Base-by-base conservation (phyloP, 345 rosid species). In the Aquilaria malaccensis region DNA sequence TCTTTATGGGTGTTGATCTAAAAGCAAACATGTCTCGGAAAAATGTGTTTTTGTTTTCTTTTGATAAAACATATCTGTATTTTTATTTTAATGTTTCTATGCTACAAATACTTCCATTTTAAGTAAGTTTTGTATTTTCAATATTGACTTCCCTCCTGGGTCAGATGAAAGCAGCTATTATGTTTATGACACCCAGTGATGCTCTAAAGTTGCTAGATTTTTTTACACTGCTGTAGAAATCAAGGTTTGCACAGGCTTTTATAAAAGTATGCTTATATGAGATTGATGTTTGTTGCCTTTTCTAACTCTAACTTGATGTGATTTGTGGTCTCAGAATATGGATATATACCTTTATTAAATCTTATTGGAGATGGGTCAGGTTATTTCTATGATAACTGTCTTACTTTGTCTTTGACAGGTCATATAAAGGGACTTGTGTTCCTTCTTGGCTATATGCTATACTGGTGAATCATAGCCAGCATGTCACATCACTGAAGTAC, bases 401-500 rank as follows among this genome's bases (percentile, higher is more conserved):
- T 46, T 15, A 7, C 43, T 61, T 60, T 61, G 54, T 71, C 41
- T 57, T 76, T 46, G 66, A 68, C 89, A 94, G 99, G 78, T 79
- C 83, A 45, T 52, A 66, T 61, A 74, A 76, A 60, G 89, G 80
- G 49, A 82, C 60, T 59, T 55, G 67, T 70, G 77, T 86, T 67
- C 84, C 88, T 33, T 88, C 86, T 37, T 94, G 97, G 99, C 81
- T 94, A 58, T 74, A 82, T 62, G 77, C 78, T 64, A 81, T 94
- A 81, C 68, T 90, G 84, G 75, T 85, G 76, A 84, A 75, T 72
- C 87, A 86, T 46, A 76, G 90, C 67, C 81, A 71, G 67, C 59
- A 75, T 70, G 57, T 87, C 65, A 47, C 77, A 85, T 51, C 84
- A 75, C 64, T 87, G 64, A 87, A 86, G 71, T 75, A 77, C 15